A percentile compares a stretch with the other conserved stretches of the same genome.
Conservation (phyloP, 1,284 basidiomycete genomes). For the Wolfiporia cocos region DNA sequence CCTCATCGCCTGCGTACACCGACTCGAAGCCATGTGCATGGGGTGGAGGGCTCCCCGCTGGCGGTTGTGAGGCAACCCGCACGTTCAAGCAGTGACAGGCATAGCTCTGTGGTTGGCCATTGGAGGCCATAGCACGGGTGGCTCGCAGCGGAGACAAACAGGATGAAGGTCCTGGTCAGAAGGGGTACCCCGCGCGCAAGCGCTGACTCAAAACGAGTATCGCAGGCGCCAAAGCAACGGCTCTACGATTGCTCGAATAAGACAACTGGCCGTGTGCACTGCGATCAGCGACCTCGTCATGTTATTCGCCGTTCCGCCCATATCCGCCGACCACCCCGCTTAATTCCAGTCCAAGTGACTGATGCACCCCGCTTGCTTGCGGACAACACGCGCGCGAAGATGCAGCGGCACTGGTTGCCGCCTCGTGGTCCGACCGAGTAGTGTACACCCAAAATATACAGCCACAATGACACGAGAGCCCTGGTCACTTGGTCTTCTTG, state of each 20-base stretch:
- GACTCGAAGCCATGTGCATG: constrained; percentile 44
- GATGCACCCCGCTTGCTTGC: no score
- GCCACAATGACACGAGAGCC: constrained; percentile 3
- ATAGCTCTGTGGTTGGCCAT: constrained; percentile 18
- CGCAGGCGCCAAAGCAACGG: constrained; percentile 2
- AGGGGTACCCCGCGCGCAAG: constrained; percentile 1
- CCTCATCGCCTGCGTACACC: constrained; percentile 61
- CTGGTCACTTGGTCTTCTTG: constrained; percentile 36
- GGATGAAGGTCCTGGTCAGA: constrained; percentile 7
- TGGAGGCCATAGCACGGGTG: constrained; percentile 21
- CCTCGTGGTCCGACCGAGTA: constrained; percentile 22
- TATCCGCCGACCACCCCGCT: no score
- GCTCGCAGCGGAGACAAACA: constrained; percentile 3
- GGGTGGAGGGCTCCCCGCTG: constrained; percentile 14
- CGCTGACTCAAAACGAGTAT: constrained; percentile 5
- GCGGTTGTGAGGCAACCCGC: constrained; percentile 34
- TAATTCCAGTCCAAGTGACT: no score
- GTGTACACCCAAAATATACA: constrained; percentile 13
- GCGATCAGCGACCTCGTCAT: neutral
- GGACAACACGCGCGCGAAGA: no score
- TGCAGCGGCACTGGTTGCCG: no score
- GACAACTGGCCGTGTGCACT: no score
- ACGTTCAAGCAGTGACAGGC: constrained; percentile 73
- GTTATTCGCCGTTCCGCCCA: no score
- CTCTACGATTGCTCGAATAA: no score